Base-by-base conservation (phyloP, 2,329 filamentous ascomycete genomes). In the Colletotrichum orchidophilum region DNA sequence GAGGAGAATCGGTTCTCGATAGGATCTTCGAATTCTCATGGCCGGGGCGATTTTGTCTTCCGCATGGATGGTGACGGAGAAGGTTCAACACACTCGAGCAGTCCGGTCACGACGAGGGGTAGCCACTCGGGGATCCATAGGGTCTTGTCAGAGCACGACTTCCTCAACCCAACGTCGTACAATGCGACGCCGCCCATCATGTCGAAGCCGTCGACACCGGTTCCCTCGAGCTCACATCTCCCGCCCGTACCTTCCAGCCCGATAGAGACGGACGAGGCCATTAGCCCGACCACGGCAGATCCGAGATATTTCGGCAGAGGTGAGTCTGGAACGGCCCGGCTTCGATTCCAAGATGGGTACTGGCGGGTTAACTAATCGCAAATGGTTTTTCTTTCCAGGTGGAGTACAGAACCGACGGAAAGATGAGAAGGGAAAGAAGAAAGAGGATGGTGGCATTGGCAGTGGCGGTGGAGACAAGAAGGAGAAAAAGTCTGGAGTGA, bases 331-430 rank as follows among this genome's bases (percentile, higher is more conserved):
- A 65, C 35, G 39, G 50, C 52, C 58, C 50, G 66, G 39, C 49
- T 72, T 33, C 33, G 39, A 42, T 58, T 68, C 52, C 54, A 35
- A 57, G 68, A 83, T 83, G 74, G 85, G 11, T 71, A 85, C 55
- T 46, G 35, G 61, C 39, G 58, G 61, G 57, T 63, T 57, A 59
- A 70, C 55, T 59, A 69, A 50, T 63, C 27, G 27, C 53, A n/a
- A 49, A n/a, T 42, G 26, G 42, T n/a, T 24, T 21, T 52, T 21
- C 12, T 57, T 61, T 57, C 24, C 75, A 85, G 86, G 86, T 21
- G 84, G 85, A 26, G 80, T 86, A 9, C 85, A 87, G 73, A 87
- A 85, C 75, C 77, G 82, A 33, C 83, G 83, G 3, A 85, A 87
- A 74, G 85, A 88, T 2, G 83, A 81, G 74, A 88, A 87, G 71